A percentile compares a stretch with the other conserved stretches of the same genome.
phyloP scores from a whole-genome alignment of 108 stramenopile species.

The Schizochytrium sp. region DNA sequence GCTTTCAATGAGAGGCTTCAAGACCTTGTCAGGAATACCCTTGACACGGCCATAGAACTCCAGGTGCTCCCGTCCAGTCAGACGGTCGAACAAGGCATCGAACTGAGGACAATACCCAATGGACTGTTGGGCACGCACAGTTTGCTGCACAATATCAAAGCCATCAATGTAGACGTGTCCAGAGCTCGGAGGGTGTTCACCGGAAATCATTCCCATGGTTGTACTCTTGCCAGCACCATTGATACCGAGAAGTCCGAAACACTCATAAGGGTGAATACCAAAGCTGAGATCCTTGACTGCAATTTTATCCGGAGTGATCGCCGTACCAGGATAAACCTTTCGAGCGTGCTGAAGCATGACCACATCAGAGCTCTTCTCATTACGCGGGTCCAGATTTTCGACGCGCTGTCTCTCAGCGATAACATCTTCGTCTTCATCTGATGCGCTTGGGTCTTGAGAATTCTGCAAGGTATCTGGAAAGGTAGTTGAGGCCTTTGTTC shows the following conservation, averaged over 20 bases:
- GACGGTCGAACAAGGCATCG: constrained; percentile 84
- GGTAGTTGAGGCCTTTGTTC: not conserved
- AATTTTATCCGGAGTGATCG: constrained; percentile 56
- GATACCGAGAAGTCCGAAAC: constrained; percentile 80
- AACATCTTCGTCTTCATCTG: constrained; percentile 49
- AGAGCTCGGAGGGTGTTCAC: constrained; percentile 62
- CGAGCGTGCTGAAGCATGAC: constrained; percentile 36
- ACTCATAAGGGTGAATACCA: constrained; percentile 68
- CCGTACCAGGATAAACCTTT: constrained; percentile 59
- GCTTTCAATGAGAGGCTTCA: constrained; percentile 58
- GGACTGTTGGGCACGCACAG: constrained; percentile 8
- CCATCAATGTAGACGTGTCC: constrained; percentile 64
- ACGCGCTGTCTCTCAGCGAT: constrained; percentile 35
- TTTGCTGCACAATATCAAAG: constrained; percentile 55
- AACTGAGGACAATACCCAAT: constrained; percentile 79
- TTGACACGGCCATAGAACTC: constrained; percentile 78
- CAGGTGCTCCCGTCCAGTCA: constrained; percentile 86
- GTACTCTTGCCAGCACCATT: constrained; percentile 83
- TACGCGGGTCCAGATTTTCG: not conserved
- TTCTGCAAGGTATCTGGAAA: no score
- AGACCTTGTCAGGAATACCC: constrained; percentile 66
- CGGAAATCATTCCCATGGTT: constrained; percentile 73
- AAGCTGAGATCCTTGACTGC: constrained; percentile 75
- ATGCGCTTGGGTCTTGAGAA: no score
- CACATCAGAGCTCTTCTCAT: constrained; percentile 11